These are phyloP conservation scores for Talinum fruticosum DNA, from an alignment of 148 eudicot species.

Conservation along the genomic window DNA sequence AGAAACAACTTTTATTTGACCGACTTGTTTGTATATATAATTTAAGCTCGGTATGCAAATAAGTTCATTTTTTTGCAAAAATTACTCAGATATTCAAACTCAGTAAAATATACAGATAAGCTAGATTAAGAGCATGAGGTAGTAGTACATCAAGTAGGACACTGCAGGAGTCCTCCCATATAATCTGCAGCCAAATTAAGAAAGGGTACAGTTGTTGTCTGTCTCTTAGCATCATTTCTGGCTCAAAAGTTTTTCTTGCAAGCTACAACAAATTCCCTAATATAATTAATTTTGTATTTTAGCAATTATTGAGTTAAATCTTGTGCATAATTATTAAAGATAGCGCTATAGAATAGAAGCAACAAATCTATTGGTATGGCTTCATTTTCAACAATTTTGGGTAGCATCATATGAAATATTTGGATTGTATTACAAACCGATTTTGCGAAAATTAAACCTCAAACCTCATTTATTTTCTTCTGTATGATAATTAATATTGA, in stretches of 20 bases:
- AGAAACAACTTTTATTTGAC: too few relatives aligned
- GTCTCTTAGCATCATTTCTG: neutral
- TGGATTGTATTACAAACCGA: too few relatives aligned
- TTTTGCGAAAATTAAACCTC: neutral
- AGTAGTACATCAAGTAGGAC: neutral
- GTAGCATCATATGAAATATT: neutral
- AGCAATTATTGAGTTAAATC: neutral
- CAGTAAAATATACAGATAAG: too few relatives aligned
- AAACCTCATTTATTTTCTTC: too few relatives aligned
- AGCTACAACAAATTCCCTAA: neutral
- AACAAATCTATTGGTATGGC: neutral
- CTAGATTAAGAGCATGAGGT: too few relatives aligned
- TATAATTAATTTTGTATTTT: neutral
- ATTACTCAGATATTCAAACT: too few relatives aligned
- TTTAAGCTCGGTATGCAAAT: too few relatives aligned
- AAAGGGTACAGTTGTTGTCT: neutral
- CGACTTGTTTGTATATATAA: too few relatives aligned
- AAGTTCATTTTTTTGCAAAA: too few relatives aligned
- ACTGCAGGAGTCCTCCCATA: neutral
- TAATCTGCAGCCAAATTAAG: neutral
- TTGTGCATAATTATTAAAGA: neutral
- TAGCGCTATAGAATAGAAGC: neutral
- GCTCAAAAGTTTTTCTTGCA: neutral
- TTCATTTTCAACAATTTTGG: constrained; percentile 7
- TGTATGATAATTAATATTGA: too few relatives aligned